A percentile compares a stretch with the other conserved stretches of the same genome.
These are phyloP conservation scores for Penicillium olsonii DNA, from an alignment of 2,329 filamentous ascomycete species.

Conservation along the genomic window DNA sequence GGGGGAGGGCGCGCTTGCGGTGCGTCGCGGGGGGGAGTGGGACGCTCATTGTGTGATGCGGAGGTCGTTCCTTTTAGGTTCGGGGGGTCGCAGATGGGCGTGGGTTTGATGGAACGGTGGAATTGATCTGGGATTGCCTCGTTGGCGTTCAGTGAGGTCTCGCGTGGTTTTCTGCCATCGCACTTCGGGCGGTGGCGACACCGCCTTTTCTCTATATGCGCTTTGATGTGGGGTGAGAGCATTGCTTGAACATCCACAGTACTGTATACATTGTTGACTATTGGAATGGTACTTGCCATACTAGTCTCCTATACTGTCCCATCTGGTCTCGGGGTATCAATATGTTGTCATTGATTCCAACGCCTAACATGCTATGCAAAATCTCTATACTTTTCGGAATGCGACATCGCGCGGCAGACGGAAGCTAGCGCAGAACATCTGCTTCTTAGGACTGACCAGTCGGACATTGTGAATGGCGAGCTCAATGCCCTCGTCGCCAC, in stretches of 20 bases:
- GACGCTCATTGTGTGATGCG: conserved; percentile 30
- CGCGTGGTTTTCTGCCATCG: conserved; percentile 17
- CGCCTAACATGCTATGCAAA: conserved; percentile 19
- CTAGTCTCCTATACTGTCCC: not conserved
- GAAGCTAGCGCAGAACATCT: conserved; percentile 96
- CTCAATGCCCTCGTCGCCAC: conserved; percentile 61
- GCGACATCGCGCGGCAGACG: conserved; percentile 79
- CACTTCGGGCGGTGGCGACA: conserved; percentile 24
- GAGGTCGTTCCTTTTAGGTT: not conserved
- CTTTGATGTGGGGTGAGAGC: not conserved
- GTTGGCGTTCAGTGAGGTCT: not conserved
- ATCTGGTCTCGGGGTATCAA: conserved; percentile 17
- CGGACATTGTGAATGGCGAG: conserved; percentile 67
- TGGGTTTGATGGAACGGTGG: not conserved
- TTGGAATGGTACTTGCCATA: no score
- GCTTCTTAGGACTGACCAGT: conserved; percentile 88
- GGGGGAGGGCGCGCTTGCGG: conserved; percentile 44
- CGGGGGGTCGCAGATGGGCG: not conserved
- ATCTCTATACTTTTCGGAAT: conserved; percentile 52
- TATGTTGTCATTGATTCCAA: conserved; percentile 15
- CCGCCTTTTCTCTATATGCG: conserved; percentile 8
- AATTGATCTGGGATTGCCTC: not conserved
- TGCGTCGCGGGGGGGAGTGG: conserved; percentile 40
- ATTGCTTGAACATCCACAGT: no score
- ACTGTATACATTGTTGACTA: no score